Conservation (phyloP, 352 stramenopile genomes). For the Phytophthora pseudosyringae region DNA sequence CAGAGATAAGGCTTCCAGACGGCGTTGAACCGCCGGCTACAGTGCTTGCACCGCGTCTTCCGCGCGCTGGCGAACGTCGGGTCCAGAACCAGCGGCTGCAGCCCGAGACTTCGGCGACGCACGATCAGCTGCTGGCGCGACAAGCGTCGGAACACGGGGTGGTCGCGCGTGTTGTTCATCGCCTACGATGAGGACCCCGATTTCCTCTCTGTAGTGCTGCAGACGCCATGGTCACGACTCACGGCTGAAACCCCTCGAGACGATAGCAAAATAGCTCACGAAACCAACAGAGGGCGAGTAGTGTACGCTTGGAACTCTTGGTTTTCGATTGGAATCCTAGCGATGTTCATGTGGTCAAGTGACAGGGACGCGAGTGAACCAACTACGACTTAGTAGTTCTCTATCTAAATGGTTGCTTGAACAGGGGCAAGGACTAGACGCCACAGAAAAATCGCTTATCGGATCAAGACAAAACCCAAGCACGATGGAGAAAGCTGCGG, state of each 20-base stretch:
- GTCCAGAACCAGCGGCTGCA: constrained; percentile 52
- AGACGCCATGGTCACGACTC: too few relatives aligned
- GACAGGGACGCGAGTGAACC: too few relatives aligned
- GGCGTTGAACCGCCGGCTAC: constrained; percentile 50
- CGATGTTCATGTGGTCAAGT: too few relatives aligned
- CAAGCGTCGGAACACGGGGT: constrained; percentile 63
- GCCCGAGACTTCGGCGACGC: constrained; percentile 52
- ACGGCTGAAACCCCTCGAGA: background rate
- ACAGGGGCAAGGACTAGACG: too few relatives aligned
- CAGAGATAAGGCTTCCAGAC: constrained; percentile 58
- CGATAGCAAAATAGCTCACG: background rate
- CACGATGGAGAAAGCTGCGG: too few relatives aligned
- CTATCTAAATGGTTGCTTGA: too few relatives aligned
- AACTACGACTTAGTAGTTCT: too few relatives aligned
- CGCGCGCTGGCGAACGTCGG: constrained; percentile 20
- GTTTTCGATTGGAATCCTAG: too few relatives aligned
- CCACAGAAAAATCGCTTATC: too few relatives aligned
- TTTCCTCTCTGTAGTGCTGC: too few relatives aligned
- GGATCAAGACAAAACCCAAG: too few relatives aligned
- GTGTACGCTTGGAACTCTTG: background rate
- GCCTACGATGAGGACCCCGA: background rate
- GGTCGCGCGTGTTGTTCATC: constrained; percentile 45
- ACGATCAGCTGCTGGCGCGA: constrained; percentile 56
- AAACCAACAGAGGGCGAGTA: background rate
- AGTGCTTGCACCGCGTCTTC: constrained; percentile 50